Conservation (phyloP, 1,139 yeast genomes). For the Eremothecium coryli region DNA sequence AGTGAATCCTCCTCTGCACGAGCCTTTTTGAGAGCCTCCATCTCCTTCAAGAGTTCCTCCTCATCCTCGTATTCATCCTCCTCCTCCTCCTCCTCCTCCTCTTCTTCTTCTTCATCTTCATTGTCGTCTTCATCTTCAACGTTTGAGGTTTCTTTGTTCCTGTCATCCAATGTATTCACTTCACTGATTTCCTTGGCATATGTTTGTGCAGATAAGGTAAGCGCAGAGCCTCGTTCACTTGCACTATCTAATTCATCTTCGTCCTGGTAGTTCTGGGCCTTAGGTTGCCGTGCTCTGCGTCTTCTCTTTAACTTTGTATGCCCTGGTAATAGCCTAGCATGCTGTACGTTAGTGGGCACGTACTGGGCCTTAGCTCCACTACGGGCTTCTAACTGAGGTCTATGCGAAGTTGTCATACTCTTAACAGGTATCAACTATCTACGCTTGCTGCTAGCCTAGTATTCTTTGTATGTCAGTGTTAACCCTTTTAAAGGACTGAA, state of each 20-base stretch:
- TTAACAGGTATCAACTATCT: too few species aligned
- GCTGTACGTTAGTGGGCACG: constrained; percentile 41
- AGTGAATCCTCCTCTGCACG: constrained; percentile 38
- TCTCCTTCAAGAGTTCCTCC: constrained; percentile 19
- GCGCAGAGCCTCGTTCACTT: constrained; percentile 9
- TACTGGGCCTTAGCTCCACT: constrained; percentile 52
- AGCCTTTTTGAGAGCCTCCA: constrained; percentile 33
- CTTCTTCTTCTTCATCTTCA: too few species aligned
- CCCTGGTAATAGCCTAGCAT: constrained; percentile 62
- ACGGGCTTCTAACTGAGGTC: constrained; percentile 85
- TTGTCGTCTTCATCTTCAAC: too few species aligned
- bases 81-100: constrained; percentile 14
- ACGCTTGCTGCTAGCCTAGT: too few species aligned
- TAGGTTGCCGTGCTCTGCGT: constrained; percentile 17
- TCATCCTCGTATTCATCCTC: constrained; percentile 30
- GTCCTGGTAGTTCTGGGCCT: not conserved
- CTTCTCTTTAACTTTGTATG: constrained; percentile 61
- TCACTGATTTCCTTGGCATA: too few species aligned
- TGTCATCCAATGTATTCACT: too few species aligned
- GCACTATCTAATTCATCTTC: not conserved
- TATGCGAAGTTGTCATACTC: constrained; percentile 75
- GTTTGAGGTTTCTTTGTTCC: too few species aligned
- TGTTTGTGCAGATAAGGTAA: too few species aligned
- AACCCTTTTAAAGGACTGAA: too few species aligned
- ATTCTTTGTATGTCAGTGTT: too few species aligned